A percentile compares a stretch with the other conserved stretches of the same genome.
Conservation (phyloP, 176 grass and related monocot genomes). For the Phyllostachys edulis region DNA sequence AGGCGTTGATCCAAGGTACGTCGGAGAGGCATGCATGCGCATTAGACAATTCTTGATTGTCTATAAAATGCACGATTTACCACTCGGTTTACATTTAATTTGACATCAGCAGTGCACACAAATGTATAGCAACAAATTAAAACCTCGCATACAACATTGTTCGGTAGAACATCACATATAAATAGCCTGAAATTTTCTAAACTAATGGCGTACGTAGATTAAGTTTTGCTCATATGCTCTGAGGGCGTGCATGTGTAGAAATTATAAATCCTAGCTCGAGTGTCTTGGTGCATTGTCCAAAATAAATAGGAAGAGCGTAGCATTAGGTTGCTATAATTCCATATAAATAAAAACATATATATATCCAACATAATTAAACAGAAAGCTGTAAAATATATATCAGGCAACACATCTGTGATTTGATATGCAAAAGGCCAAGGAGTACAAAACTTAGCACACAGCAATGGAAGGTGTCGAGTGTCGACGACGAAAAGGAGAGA, state of each 20-base stretch:
- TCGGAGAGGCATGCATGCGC: background rate
- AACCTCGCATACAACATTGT: background rate
- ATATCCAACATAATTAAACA: background rate
- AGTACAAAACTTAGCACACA: background rate
- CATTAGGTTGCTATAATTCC: background rate
- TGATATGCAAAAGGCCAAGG: slow-evolving; percentile 25
- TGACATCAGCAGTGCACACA: background rate
- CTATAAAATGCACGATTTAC: background rate
- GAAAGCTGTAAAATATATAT: slow-evolving; percentile 42
- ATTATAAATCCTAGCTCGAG: background rate
- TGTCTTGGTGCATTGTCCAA: background rate
- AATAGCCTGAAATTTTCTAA: background rate
- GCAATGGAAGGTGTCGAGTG: slow-evolving; percentile 1
- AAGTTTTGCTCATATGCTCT: background rate
- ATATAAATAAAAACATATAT: background rate
- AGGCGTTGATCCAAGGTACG: background rate
- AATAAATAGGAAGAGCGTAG: background rate
- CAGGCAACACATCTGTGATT: slow-evolving; percentile 24
- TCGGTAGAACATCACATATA: slow-evolving; percentile 21
- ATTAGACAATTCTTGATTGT: background rate
- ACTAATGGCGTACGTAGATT: background rate
- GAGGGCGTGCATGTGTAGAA: background rate
- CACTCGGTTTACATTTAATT: slow-evolving; percentile 11
- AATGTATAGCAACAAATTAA: background rate
- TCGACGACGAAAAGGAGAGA: slow-evolving; percentile 11